Evolutionary conservation across 148 eudicot genomes (phyloP).

Genomic region (Tetragonia tetragonoides): DNA sequence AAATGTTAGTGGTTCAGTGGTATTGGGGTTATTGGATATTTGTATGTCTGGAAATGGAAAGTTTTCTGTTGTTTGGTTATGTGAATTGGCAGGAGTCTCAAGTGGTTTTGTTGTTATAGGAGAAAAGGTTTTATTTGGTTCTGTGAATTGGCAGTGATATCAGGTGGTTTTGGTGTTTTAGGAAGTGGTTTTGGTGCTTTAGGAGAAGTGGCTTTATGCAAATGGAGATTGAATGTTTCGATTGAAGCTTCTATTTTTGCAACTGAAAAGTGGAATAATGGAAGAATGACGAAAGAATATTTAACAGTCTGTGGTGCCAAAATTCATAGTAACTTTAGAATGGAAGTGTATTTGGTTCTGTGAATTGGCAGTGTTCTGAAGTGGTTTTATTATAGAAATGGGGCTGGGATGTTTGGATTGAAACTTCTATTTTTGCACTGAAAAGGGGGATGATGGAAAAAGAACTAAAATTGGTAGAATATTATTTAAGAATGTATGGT

Average conservation of each 20-base stretch:
- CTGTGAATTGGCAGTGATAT: constrained; percentile 5
- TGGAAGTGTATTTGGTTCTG: not conserved
- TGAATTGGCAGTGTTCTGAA: constrained; percentile 2
- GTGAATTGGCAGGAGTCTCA: not conserved
- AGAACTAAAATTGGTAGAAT: no score
- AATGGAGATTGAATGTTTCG: no score
- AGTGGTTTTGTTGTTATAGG: not conserved
- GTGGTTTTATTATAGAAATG: not conserved
- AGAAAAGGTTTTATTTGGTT: not conserved
- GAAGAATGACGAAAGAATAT: no score
- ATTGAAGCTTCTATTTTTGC: no score
- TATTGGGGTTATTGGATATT: no score
- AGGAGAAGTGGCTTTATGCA: no score
- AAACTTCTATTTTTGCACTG: not conserved
- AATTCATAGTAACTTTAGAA: no score
- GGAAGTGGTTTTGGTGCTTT: not conserved
- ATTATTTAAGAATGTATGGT: no score
- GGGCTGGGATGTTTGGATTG: not conserved
- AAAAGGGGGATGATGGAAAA: not conserved
- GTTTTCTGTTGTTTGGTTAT: not conserved
- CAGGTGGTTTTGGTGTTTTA: no score
- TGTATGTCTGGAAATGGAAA: not conserved
- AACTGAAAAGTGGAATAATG: no score
- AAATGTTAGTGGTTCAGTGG: no score
- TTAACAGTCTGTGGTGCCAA: no score